phyloP scores from a whole-genome alignment of 2,329 filamentous ascomycete species.

The Sporothrix mexicana region DNA sequence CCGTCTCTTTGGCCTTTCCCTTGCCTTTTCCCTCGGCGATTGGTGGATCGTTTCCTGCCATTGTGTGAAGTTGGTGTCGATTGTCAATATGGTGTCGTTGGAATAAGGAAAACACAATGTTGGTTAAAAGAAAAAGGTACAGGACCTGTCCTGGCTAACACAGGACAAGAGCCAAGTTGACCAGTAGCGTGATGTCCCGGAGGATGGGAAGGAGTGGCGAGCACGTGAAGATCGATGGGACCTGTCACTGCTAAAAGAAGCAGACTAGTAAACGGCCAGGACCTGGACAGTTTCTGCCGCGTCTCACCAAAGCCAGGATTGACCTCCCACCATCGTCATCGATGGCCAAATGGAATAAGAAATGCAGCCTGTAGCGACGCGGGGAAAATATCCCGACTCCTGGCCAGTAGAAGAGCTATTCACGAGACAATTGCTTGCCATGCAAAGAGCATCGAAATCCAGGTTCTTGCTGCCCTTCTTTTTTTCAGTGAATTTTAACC shows the following conservation, averaged over 20 bases:
- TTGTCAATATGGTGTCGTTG: too few relatives aligned
- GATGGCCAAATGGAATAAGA: background rate
- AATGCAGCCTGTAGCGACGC: background rate
- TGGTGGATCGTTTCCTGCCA: slow-evolving; percentile 26
- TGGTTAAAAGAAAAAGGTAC: background rate
- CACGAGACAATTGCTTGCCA: background rate
- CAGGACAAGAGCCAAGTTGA: too few relatives aligned
- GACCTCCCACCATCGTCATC: slow-evolving; percentile 6
- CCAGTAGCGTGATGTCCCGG: background rate
- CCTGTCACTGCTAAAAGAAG: background rate
- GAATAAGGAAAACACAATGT: too few relatives aligned
- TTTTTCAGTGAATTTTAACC: background rate
- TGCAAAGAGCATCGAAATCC: background rate
- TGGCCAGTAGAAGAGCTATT: background rate
- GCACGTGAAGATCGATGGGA: slow-evolving; percentile 21
- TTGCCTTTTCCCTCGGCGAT: slow-evolving; percentile 8
- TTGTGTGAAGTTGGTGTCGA: background rate
- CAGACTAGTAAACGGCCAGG: background rate
- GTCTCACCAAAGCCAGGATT: background rate
- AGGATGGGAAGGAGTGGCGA: background rate
- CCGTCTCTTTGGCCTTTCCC: slow-evolving; percentile 30
- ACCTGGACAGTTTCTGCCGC: slow-evolving; percentile 9
- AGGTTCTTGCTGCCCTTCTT: background rate
- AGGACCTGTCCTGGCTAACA: background rate
- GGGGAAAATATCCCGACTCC: background rate